phyloP scores from a whole-genome alignment of 2,329 filamentous ascomycete genomes.

The Davidsoniella eucalypti region DNA sequence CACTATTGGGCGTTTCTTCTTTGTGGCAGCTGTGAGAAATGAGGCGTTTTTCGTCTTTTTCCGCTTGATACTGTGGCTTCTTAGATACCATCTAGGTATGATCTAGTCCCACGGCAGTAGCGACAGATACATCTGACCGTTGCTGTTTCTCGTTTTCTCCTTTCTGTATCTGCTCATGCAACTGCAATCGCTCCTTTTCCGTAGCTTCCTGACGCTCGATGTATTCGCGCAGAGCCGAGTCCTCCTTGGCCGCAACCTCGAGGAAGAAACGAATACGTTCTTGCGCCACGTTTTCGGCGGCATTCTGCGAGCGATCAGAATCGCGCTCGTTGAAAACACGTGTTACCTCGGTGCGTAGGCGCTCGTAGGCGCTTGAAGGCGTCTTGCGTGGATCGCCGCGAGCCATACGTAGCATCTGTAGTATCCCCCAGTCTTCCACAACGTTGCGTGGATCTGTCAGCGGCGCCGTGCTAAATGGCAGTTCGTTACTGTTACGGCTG shows the following conservation, averaged over 20 bases:
- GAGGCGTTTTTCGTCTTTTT: no score
- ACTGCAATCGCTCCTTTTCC: neutral
- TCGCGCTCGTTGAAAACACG: conserved; percentile 23
- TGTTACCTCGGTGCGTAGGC: conserved; percentile 20
- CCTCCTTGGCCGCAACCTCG: conserved; percentile 16
- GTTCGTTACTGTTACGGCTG: conserved; percentile 20
- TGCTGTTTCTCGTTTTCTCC: no score
- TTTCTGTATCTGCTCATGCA: neutral
- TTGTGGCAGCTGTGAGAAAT: no score
- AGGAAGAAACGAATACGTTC: conserved; percentile 17
- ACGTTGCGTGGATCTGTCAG: conserved; percentile 17
- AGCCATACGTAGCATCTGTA: conserved; percentile 18
- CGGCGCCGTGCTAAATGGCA: conserved; percentile 20
- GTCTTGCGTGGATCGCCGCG: conserved; percentile 14
- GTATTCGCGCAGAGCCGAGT: conserved; percentile 13
- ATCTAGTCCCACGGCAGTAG: no score
- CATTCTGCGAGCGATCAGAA: conserved; percentile 14
- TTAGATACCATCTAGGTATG: no score
- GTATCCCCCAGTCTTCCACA: conserved; percentile 20
- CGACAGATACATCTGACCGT: no score
- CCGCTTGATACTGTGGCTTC: no score
- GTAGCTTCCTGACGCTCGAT: neutral
- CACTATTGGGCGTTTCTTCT: no score
- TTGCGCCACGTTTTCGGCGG: conserved; percentile 14
- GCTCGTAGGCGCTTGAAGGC: conserved; percentile 15